Base-by-base conservation (phyloP, 768 basidiomycete genomes). In the Postia placenta region DNA sequence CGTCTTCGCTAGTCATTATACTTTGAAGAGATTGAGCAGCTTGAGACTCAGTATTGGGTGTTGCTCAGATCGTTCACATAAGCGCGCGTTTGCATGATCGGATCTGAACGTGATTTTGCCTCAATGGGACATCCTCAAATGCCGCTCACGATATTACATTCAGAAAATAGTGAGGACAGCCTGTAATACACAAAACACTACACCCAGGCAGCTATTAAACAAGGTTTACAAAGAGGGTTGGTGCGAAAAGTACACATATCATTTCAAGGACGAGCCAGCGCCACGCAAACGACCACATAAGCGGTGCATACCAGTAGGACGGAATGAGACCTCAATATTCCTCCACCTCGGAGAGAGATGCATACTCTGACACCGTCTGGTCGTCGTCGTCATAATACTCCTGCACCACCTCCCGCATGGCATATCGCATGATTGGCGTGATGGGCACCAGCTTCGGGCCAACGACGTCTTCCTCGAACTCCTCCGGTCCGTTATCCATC, bases 371-470 rank as follows among this genome's bases (percentile, higher is more conserved):
- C 27, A 82, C 75, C 12, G 83, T 83, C 51, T 82, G 79, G 54
- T 88, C 84, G 55, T 89, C 81, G 50, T 83, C 79, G 55, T 87
- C 85, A 56, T 89, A 81, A 55, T 88, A 91, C 66, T 92, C 90
- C 59, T 80, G 76, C 15, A 92, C 78, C 7, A 92, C 88, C 60
- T 87, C 83, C 44, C 80, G 71, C 87, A 92, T 92, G 41, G 90
- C 90, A 63, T 71, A 88, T 24, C 83, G 72, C 81, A 91, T 87
- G 51, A 92, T 86, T 2, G 88, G 87, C 2, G 87, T 85, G 15
- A 79, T 76, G 7, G 90, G 83, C 26, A 88, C 73, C 49, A 92
- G 61, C 63, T 85, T 85, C 11, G 89, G 88, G 11, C 87, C 87
- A 27, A 88, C 72, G 23, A 72, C 53, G 47, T 84, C 74, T 52